Evolutionary conservation across 2,329 filamentous ascomycete species (phyloP), one percentile per base, ranked within the genome.

Genomic region (Fusarium chuoi): DNA sequence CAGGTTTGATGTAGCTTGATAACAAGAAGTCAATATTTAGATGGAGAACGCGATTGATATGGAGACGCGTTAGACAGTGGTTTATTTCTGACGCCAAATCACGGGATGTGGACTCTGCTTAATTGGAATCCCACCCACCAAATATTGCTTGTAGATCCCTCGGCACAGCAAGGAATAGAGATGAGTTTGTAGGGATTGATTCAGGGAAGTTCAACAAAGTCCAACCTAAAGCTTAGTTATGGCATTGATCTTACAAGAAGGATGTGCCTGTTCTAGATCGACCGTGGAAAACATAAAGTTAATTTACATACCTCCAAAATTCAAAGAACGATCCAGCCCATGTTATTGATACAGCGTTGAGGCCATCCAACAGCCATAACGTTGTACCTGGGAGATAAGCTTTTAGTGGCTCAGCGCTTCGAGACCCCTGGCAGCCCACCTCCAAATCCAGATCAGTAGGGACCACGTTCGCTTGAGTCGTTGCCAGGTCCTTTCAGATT

Each of bases 341-440:
- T 8, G 22, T 24, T 18, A 26, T 65, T 6, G 49, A 59, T 36
- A 58, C 51, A 3, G 51, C 12, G 3, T 41, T 30, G 46, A 33
- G 30, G 28, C 42, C 57, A 26, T 54, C 35, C 61, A 44, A 41
- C 28, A 33, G 51, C 36, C 35, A 28, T 30, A 55, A 28, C 51
- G 51, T 28, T 45, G 60, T 49, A 44, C 64, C 55, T 65, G 45
- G 20, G 20, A 45, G 49, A 60, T 71, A 71, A 74, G 62, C 68
- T 73, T 75, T 63, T 56, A 73, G 68, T 56, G 72, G 61, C 49
- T 69, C 46, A 68, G 72, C 65, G 51, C 70, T 51, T 39, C 15
- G 45, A 36, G 42, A 38, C 68, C 71, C 71, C 72, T 75, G 68
- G 42, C 60, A 66, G 38, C 58, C 61, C 59, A 57, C 68, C 65